Base-by-base conservation (phyloP, 2,329 filamentous ascomycete species). In the Ascochyta pisi region DNA sequence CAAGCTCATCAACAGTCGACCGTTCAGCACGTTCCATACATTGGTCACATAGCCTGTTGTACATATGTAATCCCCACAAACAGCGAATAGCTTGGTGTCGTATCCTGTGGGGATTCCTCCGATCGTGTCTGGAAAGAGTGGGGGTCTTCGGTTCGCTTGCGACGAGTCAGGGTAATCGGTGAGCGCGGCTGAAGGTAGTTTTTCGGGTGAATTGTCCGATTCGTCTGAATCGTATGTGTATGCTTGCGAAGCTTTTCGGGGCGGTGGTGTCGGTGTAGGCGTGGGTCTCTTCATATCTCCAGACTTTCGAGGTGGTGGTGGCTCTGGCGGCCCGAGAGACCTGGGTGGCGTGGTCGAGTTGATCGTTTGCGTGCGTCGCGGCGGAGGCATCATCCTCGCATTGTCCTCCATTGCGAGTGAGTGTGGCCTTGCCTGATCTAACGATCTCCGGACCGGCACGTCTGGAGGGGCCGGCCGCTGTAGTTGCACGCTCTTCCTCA, bases 41-140 rank as follows among this genome's bases (percentile, higher is more conserved):
- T 91, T 86, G 1, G 94, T 98, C 59, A 95, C 82, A 61, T 90
- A 89, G 5, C 94, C 95, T 15, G 90, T 91, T 0, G 93, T 94
- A 72, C 92, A 96, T 7, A 95, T 87, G 63, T 89, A 88, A 61
- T 93, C 89, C 7, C 95, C 95, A 71, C 91, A 97, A 3, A 96
- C 87, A 60, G 95, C 93, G 70, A 97, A 88, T 27, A 92, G 81
- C 38, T 92, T 88, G 5, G 91, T 90, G 61, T 98, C 95, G 64
- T 96, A 95, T 66, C 91, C 92, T 3, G 90, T 93, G 27, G 84
- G 78, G 53, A 99, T 93, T 61, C 94, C 90, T 47, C 83, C 83
- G n/a, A 85, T 84, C 0, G 90, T 89, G 38, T 87, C 83, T 65
- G 87, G 89, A 64, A 91, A 86, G 47, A 84, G 84, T 0, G 95